Evolutionary conservation across 495 filamentous ascomycete species (phyloP).

Genomic region (Hypoxylon subgilvum): DNA sequence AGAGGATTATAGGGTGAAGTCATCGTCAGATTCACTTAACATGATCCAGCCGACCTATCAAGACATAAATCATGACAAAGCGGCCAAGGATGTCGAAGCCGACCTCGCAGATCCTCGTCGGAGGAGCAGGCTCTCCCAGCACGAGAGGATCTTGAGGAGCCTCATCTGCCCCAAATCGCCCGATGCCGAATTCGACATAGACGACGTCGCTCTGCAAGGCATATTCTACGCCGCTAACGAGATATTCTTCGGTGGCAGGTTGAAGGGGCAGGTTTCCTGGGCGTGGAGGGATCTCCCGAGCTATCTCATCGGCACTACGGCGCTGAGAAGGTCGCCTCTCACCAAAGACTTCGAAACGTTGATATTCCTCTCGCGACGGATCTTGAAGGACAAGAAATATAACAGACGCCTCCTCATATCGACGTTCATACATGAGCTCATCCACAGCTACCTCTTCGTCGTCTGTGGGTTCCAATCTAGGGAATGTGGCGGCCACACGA

Average conservation of each 20-base stretch:
- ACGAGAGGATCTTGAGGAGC: constrained; percentile 56
- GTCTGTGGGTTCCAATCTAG: constrained; percentile 57
- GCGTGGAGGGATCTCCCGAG: constrained; percentile 52
- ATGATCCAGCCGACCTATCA: constrained; percentile 16
- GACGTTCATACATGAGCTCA: constrained; percentile 63
- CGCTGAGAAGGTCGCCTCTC: constrained; percentile 49
- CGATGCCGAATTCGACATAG: constrained; percentile 49
- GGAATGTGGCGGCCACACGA: constrained; percentile 58
- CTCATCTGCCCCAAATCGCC: constrained; percentile 53
- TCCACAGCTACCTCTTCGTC: constrained; percentile 65
- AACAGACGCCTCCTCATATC: constrained; percentile 60
- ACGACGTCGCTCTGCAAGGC: constrained; percentile 55
- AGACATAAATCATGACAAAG: constrained; percentile 43
- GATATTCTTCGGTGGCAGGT: constrained; percentile 59
- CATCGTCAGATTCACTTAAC: constrained; percentile 14
- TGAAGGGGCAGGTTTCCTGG: constrained; percentile 59
- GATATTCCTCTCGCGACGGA: constrained; percentile 59
- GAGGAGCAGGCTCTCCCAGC: constrained; percentile 52
- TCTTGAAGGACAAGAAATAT: constrained; percentile 53
- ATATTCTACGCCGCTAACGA: constrained; percentile 60
- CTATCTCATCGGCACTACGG: constrained; percentile 61
- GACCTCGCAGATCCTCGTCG: constrained; percentile 51
- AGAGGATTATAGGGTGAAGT: constrained; percentile 23
- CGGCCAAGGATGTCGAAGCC: constrained; percentile 47
- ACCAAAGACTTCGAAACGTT: constrained; percentile 59